Evolutionary conservation across 2,329 filamentous ascomycete species (phyloP), one percentile per base, ranked within the genome.

Genomic region (Capronia americana): DNA sequence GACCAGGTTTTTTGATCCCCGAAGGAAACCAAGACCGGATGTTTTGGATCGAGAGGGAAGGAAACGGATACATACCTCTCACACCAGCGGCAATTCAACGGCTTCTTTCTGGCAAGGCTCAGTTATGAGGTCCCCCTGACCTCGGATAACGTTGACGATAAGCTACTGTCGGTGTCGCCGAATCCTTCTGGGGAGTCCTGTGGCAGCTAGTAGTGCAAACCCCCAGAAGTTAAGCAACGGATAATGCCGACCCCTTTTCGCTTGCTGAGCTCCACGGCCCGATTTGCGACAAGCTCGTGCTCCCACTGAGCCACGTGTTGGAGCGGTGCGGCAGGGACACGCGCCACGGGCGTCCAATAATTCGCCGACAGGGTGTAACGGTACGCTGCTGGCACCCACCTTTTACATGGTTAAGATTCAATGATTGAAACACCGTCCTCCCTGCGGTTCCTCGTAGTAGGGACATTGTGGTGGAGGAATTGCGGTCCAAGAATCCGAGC

Each of bases 41-140:
- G 64, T 58, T 34, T 28, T 66, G 64, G 64, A 56, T 58, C 12
- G 58, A 66, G 53, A 62, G 14, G 30, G 63, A 64, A 56, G 63
- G 63, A n/a, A 7, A 44, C 26, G 63, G 63, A n/a, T 64, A 64
- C 44, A 24, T 54, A 24, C 61, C 55, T n/a, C 44, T 64, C 38
- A 64, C 61, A 24, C 14, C 46, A n/a, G 41, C 17, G 5, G 61
- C 61, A 4, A 59, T 59, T 26, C 41, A 59, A 38, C 53, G 46
- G 17, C 55, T 64, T 4, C 30, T 64, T 28, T 32, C 55, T 12
- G 61, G 61, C 55, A 64, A 64, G 55, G 61, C 61, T 57, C 54
- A 24, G 17, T 64, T 64, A 23, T 64, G 44, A 58, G 46, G 24
- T 6, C 4, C 24, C 24, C 48, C 11, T 44, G 38, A 44, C 14